These are phyloP conservation scores for Clausena lansium DNA, from an alignment of 345 rosid genomes.

Conservation along the genomic window DNA sequence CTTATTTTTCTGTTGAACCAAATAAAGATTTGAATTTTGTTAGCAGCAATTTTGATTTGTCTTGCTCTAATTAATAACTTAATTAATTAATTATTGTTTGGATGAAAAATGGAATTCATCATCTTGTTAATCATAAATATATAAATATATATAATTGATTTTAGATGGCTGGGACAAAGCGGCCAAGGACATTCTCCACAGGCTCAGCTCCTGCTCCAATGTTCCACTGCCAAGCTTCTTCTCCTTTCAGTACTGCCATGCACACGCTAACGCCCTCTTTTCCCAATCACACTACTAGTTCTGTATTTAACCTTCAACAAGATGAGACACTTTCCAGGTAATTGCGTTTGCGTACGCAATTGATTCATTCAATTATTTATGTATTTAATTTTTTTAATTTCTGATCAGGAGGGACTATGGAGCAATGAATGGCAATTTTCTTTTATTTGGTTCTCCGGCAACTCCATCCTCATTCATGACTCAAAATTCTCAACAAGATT, in stretches of 20 bases:
- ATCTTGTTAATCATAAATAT: no score
- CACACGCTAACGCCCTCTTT: constrained; percentile 25
- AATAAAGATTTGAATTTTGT: no score
- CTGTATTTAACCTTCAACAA: constrained; percentile 24
- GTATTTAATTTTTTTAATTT: neutral
- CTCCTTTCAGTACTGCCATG: constrained; percentile 9
- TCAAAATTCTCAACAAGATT: constrained; percentile 26
- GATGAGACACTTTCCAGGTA: constrained; percentile 30
- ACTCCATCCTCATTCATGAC: constrained; percentile 17
- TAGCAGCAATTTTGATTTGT: no score
- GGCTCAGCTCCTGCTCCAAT: constrained; percentile 13
- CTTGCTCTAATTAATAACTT: no score
- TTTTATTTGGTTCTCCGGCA: constrained; percentile 33
- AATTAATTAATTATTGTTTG: no score
- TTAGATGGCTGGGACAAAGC: constrained; percentile 44
- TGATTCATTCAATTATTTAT: neutral
- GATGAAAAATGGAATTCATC: no score
- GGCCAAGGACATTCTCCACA: constrained; percentile 32
- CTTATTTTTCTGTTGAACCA: no score
- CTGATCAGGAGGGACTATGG: constrained; percentile 28
- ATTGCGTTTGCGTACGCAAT: constrained; percentile 7
- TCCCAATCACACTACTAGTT: neutral
- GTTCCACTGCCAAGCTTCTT: constrained; percentile 12
- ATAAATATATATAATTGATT: no score
- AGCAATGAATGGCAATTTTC: constrained; percentile 27